Evolutionary conservation across 2,329 filamentous ascomycete genomes (phyloP).

Genomic region (Hyphodiscus sp.): DNA sequence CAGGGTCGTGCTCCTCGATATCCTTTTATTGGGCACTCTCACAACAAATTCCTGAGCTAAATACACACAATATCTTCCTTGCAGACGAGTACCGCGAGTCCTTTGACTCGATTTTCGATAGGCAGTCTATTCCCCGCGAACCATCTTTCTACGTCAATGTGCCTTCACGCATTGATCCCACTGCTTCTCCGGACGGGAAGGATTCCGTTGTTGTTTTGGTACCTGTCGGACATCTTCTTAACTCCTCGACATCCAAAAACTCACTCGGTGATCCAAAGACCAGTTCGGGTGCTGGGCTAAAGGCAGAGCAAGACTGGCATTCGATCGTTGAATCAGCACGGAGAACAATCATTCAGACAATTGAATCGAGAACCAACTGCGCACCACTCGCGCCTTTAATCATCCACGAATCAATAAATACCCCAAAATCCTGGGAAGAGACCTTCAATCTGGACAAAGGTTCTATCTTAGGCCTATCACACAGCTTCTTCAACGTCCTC

Average conservation of each 20-base stretch:
- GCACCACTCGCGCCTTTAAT: slow-evolving; percentile 33
- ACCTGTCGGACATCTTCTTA: slow-evolving; percentile 59
- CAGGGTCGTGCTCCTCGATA: slow-evolving; percentile 64
- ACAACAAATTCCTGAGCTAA: slow-evolving; percentile 53
- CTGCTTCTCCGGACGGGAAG: slow-evolving; percentile 57
- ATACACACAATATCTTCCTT: slow-evolving; percentile 71
- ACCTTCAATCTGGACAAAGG: slow-evolving; percentile 71
- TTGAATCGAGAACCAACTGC: slow-evolving; percentile 53
- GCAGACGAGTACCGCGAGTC: slow-evolving; percentile 64
- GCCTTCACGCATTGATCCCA: slow-evolving; percentile 60
- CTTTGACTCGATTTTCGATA: slow-evolving; percentile 72
- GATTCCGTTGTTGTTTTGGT: slow-evolving; percentile 66
- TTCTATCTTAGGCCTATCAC: slow-evolving; percentile 64
- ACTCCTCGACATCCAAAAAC: slow-evolving; percentile 32
- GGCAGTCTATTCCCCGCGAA: slow-evolving; percentile 57
- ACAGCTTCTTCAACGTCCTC: slow-evolving; percentile 69
- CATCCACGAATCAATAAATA: slow-evolving; percentile 56
- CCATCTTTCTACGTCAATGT: slow-evolving; percentile 76
- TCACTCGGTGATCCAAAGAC: slow-evolving; percentile 18
- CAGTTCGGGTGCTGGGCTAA: slow-evolving; percentile 23
- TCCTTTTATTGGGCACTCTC: slow-evolving; percentile 71
- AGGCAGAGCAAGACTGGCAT: slow-evolving; percentile 51
- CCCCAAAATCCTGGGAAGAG: slow-evolving; percentile 56
- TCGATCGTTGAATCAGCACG: slow-evolving; percentile 53
- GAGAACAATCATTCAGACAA: slow-evolving; percentile 52